phyloP scores from a whole-genome alignment of 805 yeast species.

The Priceomyces fermenticarens region DNA sequence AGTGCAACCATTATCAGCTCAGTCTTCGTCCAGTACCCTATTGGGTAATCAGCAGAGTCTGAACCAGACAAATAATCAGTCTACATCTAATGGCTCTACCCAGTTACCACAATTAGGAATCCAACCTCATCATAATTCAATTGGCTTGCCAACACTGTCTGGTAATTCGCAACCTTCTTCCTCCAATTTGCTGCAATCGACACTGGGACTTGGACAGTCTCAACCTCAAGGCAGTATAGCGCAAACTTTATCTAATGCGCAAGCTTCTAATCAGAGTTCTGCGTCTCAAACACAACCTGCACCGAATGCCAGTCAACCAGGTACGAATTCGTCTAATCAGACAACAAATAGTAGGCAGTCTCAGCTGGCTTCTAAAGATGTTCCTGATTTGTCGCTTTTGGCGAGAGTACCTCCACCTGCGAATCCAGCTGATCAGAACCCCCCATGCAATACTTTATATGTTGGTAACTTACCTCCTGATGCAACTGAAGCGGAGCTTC shows the following conservation, averaged over 20 bases:
- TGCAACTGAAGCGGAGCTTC: conserved; percentile 89
- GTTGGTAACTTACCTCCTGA: conserved; percentile 98
- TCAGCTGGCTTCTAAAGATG: conserved; percentile 28
- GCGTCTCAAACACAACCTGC: conserved; percentile 6
- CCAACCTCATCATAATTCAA: conserved; percentile 4
- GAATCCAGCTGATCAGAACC: conserved; percentile 98
- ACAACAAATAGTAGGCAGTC: conserved; percentile 9
- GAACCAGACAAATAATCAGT: conserved; percentile 13
- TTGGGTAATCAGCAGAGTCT: conserved; percentile 13
- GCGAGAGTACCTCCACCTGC: conserved; percentile 90
- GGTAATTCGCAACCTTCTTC: conserved; percentile 15
- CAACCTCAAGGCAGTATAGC: conserved; percentile 2
- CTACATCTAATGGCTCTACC: conserved; percentile 6
- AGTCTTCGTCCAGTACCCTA: conserved; percentile 7
- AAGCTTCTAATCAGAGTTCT: conserved; percentile 4
- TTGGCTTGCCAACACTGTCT: conserved; percentile 2
- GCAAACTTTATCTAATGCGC: conserved; percentile 1
- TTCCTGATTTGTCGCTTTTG: conserved; percentile 65
- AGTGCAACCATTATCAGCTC: conserved; percentile 10
- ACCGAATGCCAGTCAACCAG: conserved; percentile 6
- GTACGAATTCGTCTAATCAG: conserved; percentile 6
- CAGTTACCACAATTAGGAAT: conserved; percentile 4
- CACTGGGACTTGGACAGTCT: conserved; percentile 6
- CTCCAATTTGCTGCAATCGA: conserved; percentile 9
- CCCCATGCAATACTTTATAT: conserved; percentile 95